A percentile compares a stretch with the other conserved stretches of the same genome.
These are phyloP conservation scores for Colletotrichum coccodes DNA, from an alignment of 2,329 filamentous ascomycete species.

Conservation along the genomic window DNA sequence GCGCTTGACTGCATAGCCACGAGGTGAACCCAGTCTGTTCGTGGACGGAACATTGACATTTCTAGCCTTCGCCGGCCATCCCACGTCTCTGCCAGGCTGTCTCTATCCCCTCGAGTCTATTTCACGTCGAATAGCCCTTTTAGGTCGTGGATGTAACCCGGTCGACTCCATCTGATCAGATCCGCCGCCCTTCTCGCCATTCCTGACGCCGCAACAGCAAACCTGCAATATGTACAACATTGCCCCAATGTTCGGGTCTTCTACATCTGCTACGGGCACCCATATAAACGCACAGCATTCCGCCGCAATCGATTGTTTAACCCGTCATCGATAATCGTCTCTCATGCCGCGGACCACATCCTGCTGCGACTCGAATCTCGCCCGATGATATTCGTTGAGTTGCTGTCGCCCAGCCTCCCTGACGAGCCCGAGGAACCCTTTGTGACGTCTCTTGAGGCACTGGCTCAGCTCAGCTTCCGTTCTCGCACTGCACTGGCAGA, in stretches of 20 bases:
- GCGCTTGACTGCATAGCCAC: too few species aligned
- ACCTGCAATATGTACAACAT: background rate
- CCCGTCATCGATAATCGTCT: constrained; percentile 15
- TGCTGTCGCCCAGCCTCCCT: constrained; percentile 41
- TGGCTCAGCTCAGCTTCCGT: constrained; percentile 37
- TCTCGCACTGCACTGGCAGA: constrained; percentile 40
- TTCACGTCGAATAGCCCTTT: background rate
- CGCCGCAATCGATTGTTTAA: background rate
- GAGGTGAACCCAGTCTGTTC: background rate
- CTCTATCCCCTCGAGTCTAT: background rate
- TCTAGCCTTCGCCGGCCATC: background rate
- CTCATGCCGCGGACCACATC: constrained; percentile 30
- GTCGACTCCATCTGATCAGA: background rate
- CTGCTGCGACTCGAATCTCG: constrained; percentile 27
- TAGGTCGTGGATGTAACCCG: background rate
- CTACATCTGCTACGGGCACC: background rate
- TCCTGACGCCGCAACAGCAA: background rate
- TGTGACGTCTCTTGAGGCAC: constrained; percentile 40
- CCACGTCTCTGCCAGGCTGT: background rate
- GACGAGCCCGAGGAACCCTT: constrained; percentile 42
- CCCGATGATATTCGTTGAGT: constrained; percentile 30
- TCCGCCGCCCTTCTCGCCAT: background rate
- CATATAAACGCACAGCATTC: background rate
- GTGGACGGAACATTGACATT: background rate
- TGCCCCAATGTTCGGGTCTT: background rate